phyloP scores from a whole-genome alignment of 371 early-diverging fungal genomes.

The Smittium mucronatum region DNA sequence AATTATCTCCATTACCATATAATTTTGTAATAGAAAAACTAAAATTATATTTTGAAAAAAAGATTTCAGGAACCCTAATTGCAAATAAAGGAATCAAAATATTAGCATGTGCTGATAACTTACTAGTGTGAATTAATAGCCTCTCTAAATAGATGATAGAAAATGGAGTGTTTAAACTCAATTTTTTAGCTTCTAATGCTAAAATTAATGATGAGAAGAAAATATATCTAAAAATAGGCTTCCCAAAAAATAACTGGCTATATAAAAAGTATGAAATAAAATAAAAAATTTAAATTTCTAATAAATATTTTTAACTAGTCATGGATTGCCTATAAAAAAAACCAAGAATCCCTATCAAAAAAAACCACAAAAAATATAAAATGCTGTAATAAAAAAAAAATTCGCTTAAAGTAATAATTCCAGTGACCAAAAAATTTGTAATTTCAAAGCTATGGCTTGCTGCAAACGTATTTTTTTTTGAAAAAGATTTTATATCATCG shows the following conservation, averaged over 20 bases:
- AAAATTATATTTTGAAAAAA: background rate
- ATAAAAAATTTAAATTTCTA: slow-evolving; percentile 4
- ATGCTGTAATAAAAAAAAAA: background rate
- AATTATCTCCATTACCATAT: background rate
- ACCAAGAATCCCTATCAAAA: too few relatives aligned
- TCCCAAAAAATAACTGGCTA: background rate
- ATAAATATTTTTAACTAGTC: background rate
- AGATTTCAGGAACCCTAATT: background rate
- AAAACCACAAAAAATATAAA: background rate
- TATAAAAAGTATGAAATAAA: background rate
- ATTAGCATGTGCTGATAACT: background rate
- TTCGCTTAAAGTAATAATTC: background rate
- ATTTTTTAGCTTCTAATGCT: background rate
- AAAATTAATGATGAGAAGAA: background rate
- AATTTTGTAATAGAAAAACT: background rate
- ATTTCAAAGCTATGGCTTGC: slow-evolving; percentile 3
- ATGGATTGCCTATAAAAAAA: background rate
- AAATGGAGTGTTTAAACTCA: background rate
- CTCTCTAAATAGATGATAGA: background rate
- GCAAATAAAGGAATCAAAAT: background rate
- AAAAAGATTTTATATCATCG: background rate
- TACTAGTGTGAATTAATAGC: background rate
- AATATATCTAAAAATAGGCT: background rate
- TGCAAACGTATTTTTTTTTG: slow-evolving; percentile 6
- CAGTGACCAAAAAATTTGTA: slow-evolving; percentile 3